Conservation (phyloP, 1,284 basidiomycete species). For the Ceratorhiza oryzae-sativae region DNA sequence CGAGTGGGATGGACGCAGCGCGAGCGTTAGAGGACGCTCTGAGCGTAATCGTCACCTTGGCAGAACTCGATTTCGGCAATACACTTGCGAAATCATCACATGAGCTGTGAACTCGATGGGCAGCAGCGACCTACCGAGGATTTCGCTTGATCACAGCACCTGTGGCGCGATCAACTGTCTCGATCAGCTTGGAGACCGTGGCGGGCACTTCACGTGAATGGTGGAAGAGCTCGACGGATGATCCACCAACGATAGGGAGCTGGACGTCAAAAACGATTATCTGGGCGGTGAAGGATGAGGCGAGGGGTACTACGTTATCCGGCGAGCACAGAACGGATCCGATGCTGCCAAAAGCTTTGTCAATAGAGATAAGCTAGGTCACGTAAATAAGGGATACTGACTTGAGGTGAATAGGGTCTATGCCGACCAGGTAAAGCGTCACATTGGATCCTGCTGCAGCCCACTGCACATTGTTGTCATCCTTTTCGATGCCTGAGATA, state of each 20-base stretch:
- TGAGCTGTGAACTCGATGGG: neutral
- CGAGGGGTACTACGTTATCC: slow-evolving; percentile 73
- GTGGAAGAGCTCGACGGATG: slow-evolving; percentile 92
- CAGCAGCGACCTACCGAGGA: slow-evolving; percentile 66
- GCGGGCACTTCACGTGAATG: slow-evolving; percentile 93
- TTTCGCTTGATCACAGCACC: slow-evolving; percentile 79
- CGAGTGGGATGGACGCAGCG: slow-evolving; percentile 76
- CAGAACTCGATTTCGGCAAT: slow-evolving; percentile 53
- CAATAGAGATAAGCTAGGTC: neutral
- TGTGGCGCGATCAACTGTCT: slow-evolving; percentile 78
- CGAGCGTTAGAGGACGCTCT: slow-evolving; percentile 60
- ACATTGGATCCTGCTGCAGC: slow-evolving; percentile 90
- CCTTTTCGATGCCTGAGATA: slow-evolving; percentile 80
- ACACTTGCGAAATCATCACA: slow-evolving; percentile 13
- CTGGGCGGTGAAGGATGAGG: slow-evolving; percentile 79
- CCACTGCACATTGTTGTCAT: slow-evolving; percentile 82
- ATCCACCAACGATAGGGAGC: slow-evolving; percentile 87
- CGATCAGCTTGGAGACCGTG: slow-evolving; percentile 79
- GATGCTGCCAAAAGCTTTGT: slow-evolving; percentile 57
- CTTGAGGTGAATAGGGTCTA: slow-evolving; percentile 84
- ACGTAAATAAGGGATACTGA: slow-evolving; percentile 41
- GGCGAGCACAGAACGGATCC: slow-evolving; percentile 89
- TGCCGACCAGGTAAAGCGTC: slow-evolving; percentile 81
- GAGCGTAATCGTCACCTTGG: slow-evolving; percentile 83
- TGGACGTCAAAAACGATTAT: slow-evolving; percentile 94